Conservation (phyloP, 805 yeast genomes). For the Zygosaccharomyces lentus region DNA sequence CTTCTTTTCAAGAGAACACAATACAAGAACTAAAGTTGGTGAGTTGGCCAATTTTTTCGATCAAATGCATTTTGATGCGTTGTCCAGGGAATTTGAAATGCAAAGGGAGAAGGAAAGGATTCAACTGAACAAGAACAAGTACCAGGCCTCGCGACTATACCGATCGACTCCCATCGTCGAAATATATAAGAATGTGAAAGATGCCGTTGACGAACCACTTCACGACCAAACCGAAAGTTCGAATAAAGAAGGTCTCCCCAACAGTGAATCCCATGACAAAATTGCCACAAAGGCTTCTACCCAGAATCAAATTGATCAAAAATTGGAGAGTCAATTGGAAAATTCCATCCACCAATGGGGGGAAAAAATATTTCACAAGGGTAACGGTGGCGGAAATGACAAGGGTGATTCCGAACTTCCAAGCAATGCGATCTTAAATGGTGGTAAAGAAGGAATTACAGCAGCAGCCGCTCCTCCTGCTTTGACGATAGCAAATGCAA, state of each 20-base stretch:
- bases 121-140: slow-evolving; percentile 54
- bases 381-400: slow-evolving; percentile 1
- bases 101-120: slow-evolving; percentile 78
- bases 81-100: slow-evolving; percentile 79
- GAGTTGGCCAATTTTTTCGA: slow-evolving; percentile 65
- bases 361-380: slow-evolving; percentile 19
- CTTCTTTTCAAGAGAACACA: slow-evolving; percentile 15
- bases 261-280: slow-evolving; percentile 5
- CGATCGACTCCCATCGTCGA: slow-evolving; percentile 85
- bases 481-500: slow-evolving; percentile 19
- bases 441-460: slow-evolving; percentile 7
- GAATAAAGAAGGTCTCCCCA: slow-evolving; percentile 12
- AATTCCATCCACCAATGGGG: slow-evolving; percentile 34
- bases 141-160: slow-evolving; percentile 65
- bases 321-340: slow-evolving; percentile 30
- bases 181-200: slow-evolving; percentile 80
- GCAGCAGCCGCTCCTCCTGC: slow-evolving; percentile 23
- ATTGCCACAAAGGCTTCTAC: slow-evolving; percentile 8
- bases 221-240: slow-evolving; percentile 25
- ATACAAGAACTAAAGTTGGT: slow-evolving; percentile 47
- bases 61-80: slow-evolving; percentile 70
- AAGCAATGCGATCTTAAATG: slow-evolving; percentile 9
- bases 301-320: slow-evolving; percentile 18
- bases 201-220: slow-evolving; percentile 66
- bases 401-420: slow-evolving; percentile 14